phyloP scores from a whole-genome alignment of 2,329 filamentous ascomycete species.

The Conoideocrella luteorostrata region DNA sequence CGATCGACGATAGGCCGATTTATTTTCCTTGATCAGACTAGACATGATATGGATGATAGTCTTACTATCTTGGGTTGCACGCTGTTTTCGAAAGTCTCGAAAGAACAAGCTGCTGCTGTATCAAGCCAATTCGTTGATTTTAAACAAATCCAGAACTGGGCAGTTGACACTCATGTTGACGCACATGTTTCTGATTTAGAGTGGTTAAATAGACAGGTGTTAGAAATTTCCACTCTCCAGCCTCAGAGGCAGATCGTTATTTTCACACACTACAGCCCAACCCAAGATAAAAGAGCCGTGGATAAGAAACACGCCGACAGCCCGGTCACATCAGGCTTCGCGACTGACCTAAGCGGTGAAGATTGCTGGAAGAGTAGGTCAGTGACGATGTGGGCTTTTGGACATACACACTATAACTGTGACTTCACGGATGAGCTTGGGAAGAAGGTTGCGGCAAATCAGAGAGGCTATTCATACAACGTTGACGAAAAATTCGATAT shows the following conservation, averaged over 20 bases:
- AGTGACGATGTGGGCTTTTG: constrained; percentile 40
- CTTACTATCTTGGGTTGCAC: no score
- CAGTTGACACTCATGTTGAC: not conserved
- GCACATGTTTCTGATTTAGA: not conserved
- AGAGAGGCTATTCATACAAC: constrained; percentile 30
- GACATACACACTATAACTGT: constrained; percentile 42
- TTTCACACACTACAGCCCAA: constrained; percentile 8
- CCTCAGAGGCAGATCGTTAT: not conserved
- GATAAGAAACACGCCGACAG: not conserved
- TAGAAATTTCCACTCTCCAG: not conserved
- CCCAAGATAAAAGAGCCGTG: not conserved
- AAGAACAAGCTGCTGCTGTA: constrained; percentile 22
- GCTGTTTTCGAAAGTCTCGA: constrained; percentile 31
- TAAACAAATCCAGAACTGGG: not conserved
- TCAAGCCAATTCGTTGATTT: constrained; percentile 35
- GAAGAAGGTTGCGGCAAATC: constrained; percentile 21
- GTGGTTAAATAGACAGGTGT: constrained; percentile 5
- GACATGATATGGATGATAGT: no score
- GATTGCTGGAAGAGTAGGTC: constrained; percentile 25
- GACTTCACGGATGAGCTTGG: constrained; percentile 23
- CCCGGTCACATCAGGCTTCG: constrained; percentile 23
- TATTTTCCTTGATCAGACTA: no score
- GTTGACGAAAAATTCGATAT: no score
- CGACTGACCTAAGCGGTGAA: constrained; percentile 32
- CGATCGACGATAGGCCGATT: no score